Evolutionary conservation across 768 basidiomycete genomes (phyloP).

Genomic region (Auricularia auricula-judae): DNA sequence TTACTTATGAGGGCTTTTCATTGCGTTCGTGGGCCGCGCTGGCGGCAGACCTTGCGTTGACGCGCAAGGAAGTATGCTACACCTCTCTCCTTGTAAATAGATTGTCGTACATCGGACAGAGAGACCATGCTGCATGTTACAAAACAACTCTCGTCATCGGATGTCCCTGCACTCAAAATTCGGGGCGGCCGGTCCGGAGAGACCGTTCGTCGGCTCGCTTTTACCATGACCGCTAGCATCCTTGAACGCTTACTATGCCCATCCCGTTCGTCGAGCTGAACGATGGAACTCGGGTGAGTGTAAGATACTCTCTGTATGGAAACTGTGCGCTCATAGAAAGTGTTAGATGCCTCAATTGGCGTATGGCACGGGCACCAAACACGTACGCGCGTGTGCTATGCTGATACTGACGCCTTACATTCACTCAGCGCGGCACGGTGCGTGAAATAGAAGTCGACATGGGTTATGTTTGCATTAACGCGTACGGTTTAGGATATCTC

Average conservation of each 20-base stretch:
- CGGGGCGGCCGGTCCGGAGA: too few relatives aligned
- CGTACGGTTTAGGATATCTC: neutral
- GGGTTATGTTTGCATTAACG: neutral
- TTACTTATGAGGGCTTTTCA: too few relatives aligned
- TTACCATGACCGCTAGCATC: neutral
- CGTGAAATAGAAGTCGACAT: too few relatives aligned
- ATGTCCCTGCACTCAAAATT: too few relatives aligned
- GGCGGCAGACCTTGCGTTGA: too few relatives aligned
- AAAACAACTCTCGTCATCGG: too few relatives aligned
- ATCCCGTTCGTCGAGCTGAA: neutral
- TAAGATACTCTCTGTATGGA: neutral
- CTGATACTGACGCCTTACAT: neutral
- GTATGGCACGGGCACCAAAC: neutral
- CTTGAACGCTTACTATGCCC: neutral
- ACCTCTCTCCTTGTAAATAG: too few relatives aligned
- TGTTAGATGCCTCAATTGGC: neutral
- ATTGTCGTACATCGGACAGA: too few relatives aligned
- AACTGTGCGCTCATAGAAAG: neutral
- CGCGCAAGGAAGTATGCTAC: too few relatives aligned
- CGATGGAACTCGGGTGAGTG: neutral
- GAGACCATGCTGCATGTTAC: too few relatives aligned
- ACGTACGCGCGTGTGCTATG: neutral
- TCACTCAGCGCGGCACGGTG: neutral
- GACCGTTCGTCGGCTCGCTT: neutral
- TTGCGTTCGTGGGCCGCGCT: too few relatives aligned